Base-by-base conservation (phyloP, 257 asterid species). In the Fraxinus quadrangulata region DNA sequence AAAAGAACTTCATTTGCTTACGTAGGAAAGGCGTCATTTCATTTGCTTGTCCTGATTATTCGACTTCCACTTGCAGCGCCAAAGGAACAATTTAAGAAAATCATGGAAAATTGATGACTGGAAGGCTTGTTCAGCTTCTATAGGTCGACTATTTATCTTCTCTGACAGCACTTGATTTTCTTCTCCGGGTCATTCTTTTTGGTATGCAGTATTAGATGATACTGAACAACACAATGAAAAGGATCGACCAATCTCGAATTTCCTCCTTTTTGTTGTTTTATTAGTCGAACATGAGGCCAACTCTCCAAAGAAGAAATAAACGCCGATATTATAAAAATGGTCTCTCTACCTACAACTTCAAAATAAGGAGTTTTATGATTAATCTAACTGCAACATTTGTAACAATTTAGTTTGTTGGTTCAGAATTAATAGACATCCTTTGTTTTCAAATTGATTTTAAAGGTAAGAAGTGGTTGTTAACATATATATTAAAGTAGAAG, bases 31-130 rank as follows among this genome's bases (percentile, higher is more conserved):
- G 42, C 26, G 75, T 21, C 7, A 12, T 66, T 76, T 61, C 81
- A n/a, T 69, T 84, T 74, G 54, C 42, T 71, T 81, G 47, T 40
- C 73, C 71, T 75, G 67, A 75, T 59, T 67, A 42, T 74, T 33
- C 2, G 33, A 36, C 65, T 16, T 76, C 31, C 37, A 26, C 76
- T 80, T 80, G 77, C 95, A 96, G 98, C 98, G 30, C 91, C 97
- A 1, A 96, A 92, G 88, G 92, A 93, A 72, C 90, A 93, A 45
- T 96, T 93, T 65, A 79, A 86, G 84, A 90, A 82, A 70, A 86
- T 87, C 81, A 86, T 88, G 90, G 75, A 85, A 68, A 86, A 83
- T 75, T 77, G 47, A 79, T 56, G 84, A 89, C 2, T 51, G 47
- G 8, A 37, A 45, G 79, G 37, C 56, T 74, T 42, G 51, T 23